A percentile compares a stretch with the other conserved stretches of the same genome.
phyloP scores from a whole-genome alignment of 768 basidiomycete species.

The Calvatia gigantea region DNA sequence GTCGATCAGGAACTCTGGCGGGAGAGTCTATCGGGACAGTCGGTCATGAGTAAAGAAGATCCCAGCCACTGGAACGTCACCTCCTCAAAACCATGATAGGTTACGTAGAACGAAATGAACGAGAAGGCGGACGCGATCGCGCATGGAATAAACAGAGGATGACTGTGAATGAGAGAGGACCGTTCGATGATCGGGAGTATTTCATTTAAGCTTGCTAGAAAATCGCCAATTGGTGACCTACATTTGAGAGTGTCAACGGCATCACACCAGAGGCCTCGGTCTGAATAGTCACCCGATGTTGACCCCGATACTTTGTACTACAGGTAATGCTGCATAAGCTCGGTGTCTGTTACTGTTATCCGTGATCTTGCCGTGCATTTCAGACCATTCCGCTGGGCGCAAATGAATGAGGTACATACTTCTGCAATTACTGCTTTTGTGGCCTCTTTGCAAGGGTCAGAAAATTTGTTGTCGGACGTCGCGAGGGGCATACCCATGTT shows the following conservation, averaged over 20 bases:
- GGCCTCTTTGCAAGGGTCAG: conserved; percentile 14
- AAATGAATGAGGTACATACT: conserved; percentile 15
- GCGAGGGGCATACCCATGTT: conserved; percentile 22
- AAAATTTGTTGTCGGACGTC: background rate
- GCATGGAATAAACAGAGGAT: conserved; percentile 38
- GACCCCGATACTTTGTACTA: conserved; percentile 22
- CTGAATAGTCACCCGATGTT: conserved; percentile 20
- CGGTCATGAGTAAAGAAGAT: background rate
- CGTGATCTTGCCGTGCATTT: conserved; percentile 20
- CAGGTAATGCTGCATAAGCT: conserved; percentile 22
- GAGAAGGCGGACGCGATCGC: conserved; percentile 22
- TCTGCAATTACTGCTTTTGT: conserved; percentile 36
- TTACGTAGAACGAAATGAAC: conserved; percentile 18
- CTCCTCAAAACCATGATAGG: background rate
- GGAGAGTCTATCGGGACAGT: conserved; percentile 1
- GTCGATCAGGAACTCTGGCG: conserved; percentile 4
- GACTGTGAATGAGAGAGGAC: conserved; percentile 20
- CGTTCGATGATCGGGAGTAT: conserved; percentile 20
- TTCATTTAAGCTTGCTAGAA: conserved; percentile 24
- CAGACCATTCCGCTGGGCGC: background rate
- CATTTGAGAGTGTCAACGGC: background rate
- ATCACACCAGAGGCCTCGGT: background rate
- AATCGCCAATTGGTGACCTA: conserved; percentile 28
- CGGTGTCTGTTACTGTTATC: conserved; percentile 24
- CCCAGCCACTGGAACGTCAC: background rate